A percentile compares a stretch with the other conserved stretches of the same genome.
These are phyloP conservation scores for Rhododendron williamsianum DNA, from an alignment of 148 eudicot species.

Conservation along the genomic window DNA sequence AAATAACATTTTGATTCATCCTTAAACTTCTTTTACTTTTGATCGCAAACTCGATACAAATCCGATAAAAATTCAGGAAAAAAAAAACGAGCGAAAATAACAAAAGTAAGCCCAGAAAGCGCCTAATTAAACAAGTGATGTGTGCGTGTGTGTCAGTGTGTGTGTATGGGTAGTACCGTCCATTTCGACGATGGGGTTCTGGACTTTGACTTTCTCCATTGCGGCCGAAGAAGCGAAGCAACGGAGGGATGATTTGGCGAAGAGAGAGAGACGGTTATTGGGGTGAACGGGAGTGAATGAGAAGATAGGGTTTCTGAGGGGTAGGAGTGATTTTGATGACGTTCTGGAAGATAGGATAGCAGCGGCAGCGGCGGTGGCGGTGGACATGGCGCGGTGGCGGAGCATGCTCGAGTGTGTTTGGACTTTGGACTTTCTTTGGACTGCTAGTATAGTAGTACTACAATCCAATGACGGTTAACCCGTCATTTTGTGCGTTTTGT, in stretches of 20 bases:
- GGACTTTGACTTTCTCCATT: constrained; percentile 37
- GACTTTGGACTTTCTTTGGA: not conserved
- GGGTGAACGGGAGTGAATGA: not conserved
- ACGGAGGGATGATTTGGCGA: constrained; percentile 33
- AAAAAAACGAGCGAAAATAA: not conserved
- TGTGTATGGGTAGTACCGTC: constrained; percentile 38
- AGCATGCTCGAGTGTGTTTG: constrained; percentile 7
- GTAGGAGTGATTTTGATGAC: constrained; percentile 7
- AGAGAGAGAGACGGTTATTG: constrained; percentile 15
- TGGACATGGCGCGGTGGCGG: constrained; percentile 31
- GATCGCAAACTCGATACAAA: not conserved
- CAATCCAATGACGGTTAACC: not conserved
- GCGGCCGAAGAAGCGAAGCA: constrained; percentile 39
- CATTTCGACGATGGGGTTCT: constrained; percentile 69
- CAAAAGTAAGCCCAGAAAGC: not conserved
- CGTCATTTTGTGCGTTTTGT: not conserved
- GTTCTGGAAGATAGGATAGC: constrained; percentile 12
- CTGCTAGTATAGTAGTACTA: not conserved
- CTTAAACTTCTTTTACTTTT: not conserved
- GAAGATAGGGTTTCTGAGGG: constrained; percentile 19
- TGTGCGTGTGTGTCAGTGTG: not conserved
- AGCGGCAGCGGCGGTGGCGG: constrained; percentile 19
- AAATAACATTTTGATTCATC: not conserved
- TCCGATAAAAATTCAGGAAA: not conserved
- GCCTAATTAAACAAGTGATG: not conserved